Conservation (phyloP, 352 stramenopile species). For the Phytophthora capsici region DNA sequence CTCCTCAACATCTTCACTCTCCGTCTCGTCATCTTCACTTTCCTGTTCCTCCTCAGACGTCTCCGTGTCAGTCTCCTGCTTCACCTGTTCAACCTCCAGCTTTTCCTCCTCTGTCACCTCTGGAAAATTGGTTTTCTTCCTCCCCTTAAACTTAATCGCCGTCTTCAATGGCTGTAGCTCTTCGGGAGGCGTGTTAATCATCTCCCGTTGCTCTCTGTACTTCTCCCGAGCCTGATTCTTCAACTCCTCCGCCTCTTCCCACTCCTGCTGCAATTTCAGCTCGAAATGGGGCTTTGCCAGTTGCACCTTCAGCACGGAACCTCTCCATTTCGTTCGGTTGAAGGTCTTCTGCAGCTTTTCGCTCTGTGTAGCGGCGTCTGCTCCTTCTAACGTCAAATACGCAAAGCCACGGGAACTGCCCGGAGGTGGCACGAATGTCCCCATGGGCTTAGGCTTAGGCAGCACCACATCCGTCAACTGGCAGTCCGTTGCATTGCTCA, state of each 20-base stretch:
- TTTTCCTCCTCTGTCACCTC: conserved; percentile 23
- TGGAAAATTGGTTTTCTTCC: conserved; percentile 26
- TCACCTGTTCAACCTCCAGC: conserved; percentile 4
- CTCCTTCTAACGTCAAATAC: conserved; percentile 61
- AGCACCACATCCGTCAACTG: conserved; percentile 52
- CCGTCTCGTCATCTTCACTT: conserved; percentile 11
- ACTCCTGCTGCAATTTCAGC: conserved; percentile 50
- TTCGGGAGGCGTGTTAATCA: conserved; percentile 2
- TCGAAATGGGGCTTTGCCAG: conserved; percentile 58
- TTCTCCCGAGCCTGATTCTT: neutral
- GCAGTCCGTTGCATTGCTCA: conserved; percentile 34
- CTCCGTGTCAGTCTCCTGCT: conserved; percentile 20
- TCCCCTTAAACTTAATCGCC: conserved; percentile 29
- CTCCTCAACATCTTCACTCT: neutral
- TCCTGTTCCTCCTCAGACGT: conserved; percentile 10
- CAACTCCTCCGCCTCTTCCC: conserved; percentile 18
- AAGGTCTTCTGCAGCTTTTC: conserved; percentile 68
- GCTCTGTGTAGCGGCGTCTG: conserved; percentile 31
- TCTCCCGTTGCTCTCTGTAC: neutral
- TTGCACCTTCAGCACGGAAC: conserved; percentile 64
- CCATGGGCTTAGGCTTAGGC: conserved; percentile 31
- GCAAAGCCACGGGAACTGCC: conserved; percentile 52
- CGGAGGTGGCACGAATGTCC: conserved; percentile 4
- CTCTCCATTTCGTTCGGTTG: conserved; percentile 78
- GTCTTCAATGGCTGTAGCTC: conserved; percentile 24